Evolutionary conservation across 106 monocot species (phyloP), one percentile per base, ranked within the genome.

Genomic region (Dioscorea zingiberensis): DNA sequence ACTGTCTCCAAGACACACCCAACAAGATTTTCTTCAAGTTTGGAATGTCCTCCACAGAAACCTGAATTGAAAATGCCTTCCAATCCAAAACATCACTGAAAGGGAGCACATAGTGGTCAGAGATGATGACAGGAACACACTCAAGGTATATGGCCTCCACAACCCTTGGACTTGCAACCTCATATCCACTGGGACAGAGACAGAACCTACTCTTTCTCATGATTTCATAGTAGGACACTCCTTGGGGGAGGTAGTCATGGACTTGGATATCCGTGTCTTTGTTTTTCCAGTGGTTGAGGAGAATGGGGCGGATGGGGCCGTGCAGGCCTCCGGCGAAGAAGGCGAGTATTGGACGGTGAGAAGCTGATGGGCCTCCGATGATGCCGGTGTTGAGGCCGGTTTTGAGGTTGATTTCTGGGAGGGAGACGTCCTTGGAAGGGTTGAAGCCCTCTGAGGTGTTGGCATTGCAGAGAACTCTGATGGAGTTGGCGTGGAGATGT

Each of bases 261-360:
- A 95, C 87, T 30, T 81, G 82, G n/a, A 95, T 47, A 8, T 81
- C 83, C 6, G 60, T 23, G 44, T 91, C 91, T 17, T 76, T 83
- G 27, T 69, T 74, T 67, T 85, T 78, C 95, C 95, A 95, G 51
- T 85, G 87, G 4, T 85, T 3, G 0, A 91, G 54, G 2, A 95
- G 78, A 29, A 88, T 10, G 0, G 91, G 87, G 21, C 95, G 73
- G 66, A 95, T 83, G 3, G 85, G 81, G 0, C 91, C 91, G 23
- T 95, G 95, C 51, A 83, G 4, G 0, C 95, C 83, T 0, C 95
- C 95, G 0, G 95, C 91, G 30, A 91, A 95, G 75, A 95, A 95
- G 21, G 95, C 95, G 9, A 95, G 85, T 60, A 79, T 68, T 0
- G 80, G 78, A n/a, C 91, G 91, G 7, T 59, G 60, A 2, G 91